Conservation (phyloP, 2,329 filamentous ascomycete species). For the Aspergillus terreus region DNA sequence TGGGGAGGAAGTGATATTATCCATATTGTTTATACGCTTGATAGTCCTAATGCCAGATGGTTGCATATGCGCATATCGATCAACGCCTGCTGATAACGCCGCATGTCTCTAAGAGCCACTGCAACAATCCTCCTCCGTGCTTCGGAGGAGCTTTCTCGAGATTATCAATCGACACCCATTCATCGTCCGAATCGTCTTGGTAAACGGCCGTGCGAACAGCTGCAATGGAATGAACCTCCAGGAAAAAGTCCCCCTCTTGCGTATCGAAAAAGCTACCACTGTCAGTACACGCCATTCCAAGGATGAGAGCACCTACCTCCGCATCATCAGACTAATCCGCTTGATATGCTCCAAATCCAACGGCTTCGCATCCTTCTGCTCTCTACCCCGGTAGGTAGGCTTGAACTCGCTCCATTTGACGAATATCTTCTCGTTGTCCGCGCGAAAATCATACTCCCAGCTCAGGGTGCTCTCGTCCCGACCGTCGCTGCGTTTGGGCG, state of each 20-base stretch:
- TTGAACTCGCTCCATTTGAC: slow-evolving; percentile 64
- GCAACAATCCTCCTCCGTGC: not conserved
- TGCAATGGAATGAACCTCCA: slow-evolving; percentile 55
- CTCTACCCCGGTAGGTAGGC: slow-evolving; percentile 69
- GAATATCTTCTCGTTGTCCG: slow-evolving; percentile 42
- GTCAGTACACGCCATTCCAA: slow-evolving; percentile 9
- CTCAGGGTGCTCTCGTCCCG: slow-evolving; percentile 68
- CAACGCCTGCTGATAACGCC: not conserved
- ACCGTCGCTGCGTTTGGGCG: slow-evolving; percentile 54
- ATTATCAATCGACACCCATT: not conserved
- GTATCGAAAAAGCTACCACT: slow-evolving; percentile 67
- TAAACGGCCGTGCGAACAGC: slow-evolving; percentile 31
- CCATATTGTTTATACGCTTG: too few species aligned
- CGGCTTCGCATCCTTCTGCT: slow-evolving; percentile 56
- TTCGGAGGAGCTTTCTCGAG: not conserved
- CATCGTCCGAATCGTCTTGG: not conserved
- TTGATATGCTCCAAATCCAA: slow-evolving; percentile 60
- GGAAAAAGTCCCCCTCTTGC: slow-evolving; percentile 65
- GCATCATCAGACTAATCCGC: slow-evolving; percentile 72
- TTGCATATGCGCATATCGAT: too few species aligned
- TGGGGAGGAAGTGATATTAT: not conserved
- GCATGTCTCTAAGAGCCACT: not conserved
- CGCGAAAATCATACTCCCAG: slow-evolving; percentile 68
- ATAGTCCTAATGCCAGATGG: too few species aligned
- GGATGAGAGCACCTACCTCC: slow-evolving; percentile 55